phyloP scores from a whole-genome alignment of 2,329 filamentous ascomycete genomes.

The Diaporthe sp. region DNA sequence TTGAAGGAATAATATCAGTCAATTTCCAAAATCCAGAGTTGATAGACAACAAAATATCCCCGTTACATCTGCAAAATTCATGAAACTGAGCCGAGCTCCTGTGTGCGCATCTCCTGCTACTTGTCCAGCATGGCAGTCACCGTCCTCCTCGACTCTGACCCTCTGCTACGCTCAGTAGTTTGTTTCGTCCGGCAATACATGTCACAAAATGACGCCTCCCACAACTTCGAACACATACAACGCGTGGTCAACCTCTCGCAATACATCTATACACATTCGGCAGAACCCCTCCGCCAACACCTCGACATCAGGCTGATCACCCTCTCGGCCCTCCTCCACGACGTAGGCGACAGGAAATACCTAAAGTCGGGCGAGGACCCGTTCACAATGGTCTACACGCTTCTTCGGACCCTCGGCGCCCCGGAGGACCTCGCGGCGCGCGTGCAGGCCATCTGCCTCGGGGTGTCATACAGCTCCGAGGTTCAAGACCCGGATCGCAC shows the following conservation, averaged over 20 bases:
- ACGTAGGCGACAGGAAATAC: slow-evolving; percentile 91
- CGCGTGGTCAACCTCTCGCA: slow-evolving; percentile 81
- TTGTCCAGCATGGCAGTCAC: slow-evolving; percentile 34
- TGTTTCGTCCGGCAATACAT: slow-evolving; percentile 78
- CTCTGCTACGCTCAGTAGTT: slow-evolving; percentile 66
- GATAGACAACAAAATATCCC: background rate
- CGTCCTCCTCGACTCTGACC: slow-evolving; percentile 47
- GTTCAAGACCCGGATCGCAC: slow-evolving; percentile 71
- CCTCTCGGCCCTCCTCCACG: slow-evolving; percentile 83
- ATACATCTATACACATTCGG: slow-evolving; percentile 61
- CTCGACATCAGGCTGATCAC: slow-evolving; percentile 68
- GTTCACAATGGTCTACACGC: slow-evolving; percentile 63
- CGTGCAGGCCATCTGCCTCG: slow-evolving; percentile 78
- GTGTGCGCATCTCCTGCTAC: background rate
- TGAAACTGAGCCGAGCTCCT: background rate
- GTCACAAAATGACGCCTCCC: slow-evolving; percentile 83
- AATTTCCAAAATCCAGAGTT: background rate
- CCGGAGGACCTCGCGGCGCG: slow-evolving; percentile 66
- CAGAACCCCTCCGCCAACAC: slow-evolving; percentile 28
- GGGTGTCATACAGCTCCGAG: slow-evolving; percentile 84
- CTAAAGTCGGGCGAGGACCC: slow-evolving; percentile 65
- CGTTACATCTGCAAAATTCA: background rate
- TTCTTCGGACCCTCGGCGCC: slow-evolving; percentile 69
- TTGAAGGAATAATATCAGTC: background rate
- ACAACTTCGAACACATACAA: slow-evolving; percentile 87